Base-by-base conservation (phyloP, 2,329 filamentous ascomycete genomes). In the Pyrenophora graminea region DNA sequence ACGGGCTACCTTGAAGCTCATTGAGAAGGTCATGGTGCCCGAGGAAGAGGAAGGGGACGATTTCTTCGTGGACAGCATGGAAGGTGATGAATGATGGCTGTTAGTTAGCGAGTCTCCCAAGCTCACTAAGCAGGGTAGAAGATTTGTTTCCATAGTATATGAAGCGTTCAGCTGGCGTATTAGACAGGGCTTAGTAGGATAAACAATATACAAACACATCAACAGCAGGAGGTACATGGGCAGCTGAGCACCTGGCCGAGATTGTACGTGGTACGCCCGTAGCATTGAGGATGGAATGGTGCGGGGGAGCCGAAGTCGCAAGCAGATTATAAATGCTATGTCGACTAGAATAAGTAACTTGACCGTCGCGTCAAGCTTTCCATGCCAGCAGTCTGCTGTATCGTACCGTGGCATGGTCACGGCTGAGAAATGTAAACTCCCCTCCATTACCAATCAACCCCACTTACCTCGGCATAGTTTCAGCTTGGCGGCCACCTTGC, bases 11-110 rank as follows among this genome's bases (percentile, higher is more conserved):
- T 70, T 99, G 71, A 85, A 85, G 69, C 73, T 97, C 64, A 94
- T 96, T 53, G 93, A 97, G 77, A 90, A 87, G 79, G 89, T 91
- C n/a, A 80, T 97, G 58, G 85, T 87, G 63, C 85, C 84, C 59
- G 90, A 91, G 42, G 73, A 77, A 34, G 63, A 66, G 4, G 27
- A 64, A 27, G 68, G 68, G 10, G 67, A 68, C 7, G 61, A 59
- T 65, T 58, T 68, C 50, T 66, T 66, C 36, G 60, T 63, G 6
- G 57, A 54, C 19, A 55, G 55, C 23, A 48, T 33, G 9, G 58
- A 57, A 34, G 55, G 55, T 3, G 49, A 52, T 3, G 49, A 52
- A n/a, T 48, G 25, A 38, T 23, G 8, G 6, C 13, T 9, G 8
- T 25, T 25, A 3, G 8, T 5, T 7, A 9, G 4, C 7, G 23